A percentile compares a stretch with the other conserved stretches of the same genome.
Conservation (phyloP, 805 yeast genomes). For the Yamadazyma olivae region DNA sequence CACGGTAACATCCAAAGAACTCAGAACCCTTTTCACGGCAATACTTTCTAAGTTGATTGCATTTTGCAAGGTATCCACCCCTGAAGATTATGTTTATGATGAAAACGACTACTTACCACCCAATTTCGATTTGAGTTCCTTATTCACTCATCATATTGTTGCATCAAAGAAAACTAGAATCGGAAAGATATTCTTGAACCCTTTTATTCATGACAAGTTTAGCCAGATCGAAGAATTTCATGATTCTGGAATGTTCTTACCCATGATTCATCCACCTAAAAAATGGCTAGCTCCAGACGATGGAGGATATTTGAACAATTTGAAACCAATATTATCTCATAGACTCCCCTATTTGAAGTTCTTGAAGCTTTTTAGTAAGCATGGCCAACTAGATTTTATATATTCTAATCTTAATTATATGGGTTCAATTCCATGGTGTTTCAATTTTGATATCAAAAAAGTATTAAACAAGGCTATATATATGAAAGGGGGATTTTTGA, state of each 20-base stretch:
- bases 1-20: conserved; percentile 7
- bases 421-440: conserved; percentile 33
- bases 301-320: conserved; percentile 33
- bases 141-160: conserved; percentile 9
- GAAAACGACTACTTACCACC: background rate
- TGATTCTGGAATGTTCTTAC: conserved; percentile 20
- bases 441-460: conserved; percentile 23
- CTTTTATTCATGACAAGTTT: conserved; percentile 16
- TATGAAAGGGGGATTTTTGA: conserved; percentile 18
- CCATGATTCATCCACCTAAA: conserved; percentile 39
- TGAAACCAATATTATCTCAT: conserved; percentile 20
- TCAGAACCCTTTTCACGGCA: conserved; percentile 6
- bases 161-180: conserved; percentile 1
- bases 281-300: conserved; percentile 28
- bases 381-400: conserved; percentile 31
- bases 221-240: conserved; percentile 10
- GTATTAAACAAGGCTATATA: conserved; percentile 21
- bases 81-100: background rate
- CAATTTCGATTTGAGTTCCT: conserved; percentile 5
- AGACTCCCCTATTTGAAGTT: conserved; percentile 17
- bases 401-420: conserved; percentile 26
- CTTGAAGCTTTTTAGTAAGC: conserved; percentile 21
- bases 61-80: conserved; percentile 7
- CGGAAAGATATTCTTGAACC: conserved; percentile 24
- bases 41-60: conserved; percentile 7